Base-by-base conservation (phyloP, 2,329 filamentous ascomycete species). In the Penicillium olsonii region DNA sequence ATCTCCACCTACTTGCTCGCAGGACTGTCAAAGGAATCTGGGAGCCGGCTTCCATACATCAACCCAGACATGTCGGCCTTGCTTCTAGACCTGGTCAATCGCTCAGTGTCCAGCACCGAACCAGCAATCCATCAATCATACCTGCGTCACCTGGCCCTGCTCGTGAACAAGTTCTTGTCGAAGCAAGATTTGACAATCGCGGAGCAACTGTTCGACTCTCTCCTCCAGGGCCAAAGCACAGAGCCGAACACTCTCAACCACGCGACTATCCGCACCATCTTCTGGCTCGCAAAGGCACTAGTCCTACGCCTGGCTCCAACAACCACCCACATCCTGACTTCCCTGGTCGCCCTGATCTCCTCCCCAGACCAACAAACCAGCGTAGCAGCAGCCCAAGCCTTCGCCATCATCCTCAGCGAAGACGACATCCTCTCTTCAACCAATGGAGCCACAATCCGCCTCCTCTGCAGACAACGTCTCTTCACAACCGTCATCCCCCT, bases 401-500 rank as follows among this genome's bases (percentile, higher is more conserved):
- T 87, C 59, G 68, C 76, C 12, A 79, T 80, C 8, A 75, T 87
- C 3, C 75, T 87, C 5, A 74, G 80, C 20, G 76, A 82, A 2
- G 83, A 86, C 56, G 81, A 85, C 53, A 71, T 87, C 18, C 69
- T 87, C 29, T 82, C 76, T 11, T 77, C 81, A 52, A 69, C 76
- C 31, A 87, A 87, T 57, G 78, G 83, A 53, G 85, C 83, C 52
- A 76, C 77, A 15, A 78, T 87, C 31, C 80, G 84, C 3, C 74
- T 83, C 3, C 73, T 87, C 2, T 79, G 82, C 56, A 85, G 84
- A 61, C 84, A 87, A 60, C 83, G 81, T 53, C 76, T 81, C 34
- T 87, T 87, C 68, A 77, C 76, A 24, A 78, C 82, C 14, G 73
- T 84, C 4, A 73, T 83, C 2, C 83, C 84, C 0, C 67, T 76